A percentile compares a stretch with the other conserved stretches of the same genome.
Conservation (phyloP, 129 eudicot genomes). For the Oenanthe sinensis region DNA sequence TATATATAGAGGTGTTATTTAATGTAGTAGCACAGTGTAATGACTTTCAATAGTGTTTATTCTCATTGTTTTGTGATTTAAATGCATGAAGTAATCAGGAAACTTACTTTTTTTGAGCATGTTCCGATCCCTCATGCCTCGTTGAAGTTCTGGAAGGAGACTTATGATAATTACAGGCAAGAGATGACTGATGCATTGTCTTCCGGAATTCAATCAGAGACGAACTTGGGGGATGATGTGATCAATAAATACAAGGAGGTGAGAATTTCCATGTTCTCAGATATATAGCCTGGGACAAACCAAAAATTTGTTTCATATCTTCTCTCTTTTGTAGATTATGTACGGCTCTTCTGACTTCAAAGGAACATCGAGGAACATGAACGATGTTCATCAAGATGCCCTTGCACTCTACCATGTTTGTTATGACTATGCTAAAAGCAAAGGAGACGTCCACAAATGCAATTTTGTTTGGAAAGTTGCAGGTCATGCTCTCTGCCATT, state of each 20-base stretch:
- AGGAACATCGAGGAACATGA: constrained; percentile 28
- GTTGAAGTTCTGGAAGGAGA: constrained; percentile 27
- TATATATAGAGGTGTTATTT: not conserved
- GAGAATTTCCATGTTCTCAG: not conserved
- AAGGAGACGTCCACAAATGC: constrained; percentile 32
- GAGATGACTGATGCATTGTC: constrained; percentile 43
- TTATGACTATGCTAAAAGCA: constrained; percentile 38
- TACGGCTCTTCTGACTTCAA: constrained; percentile 44
- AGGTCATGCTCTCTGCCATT: constrained; percentile 57
- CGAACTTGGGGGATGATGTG: constrained; percentile 29
- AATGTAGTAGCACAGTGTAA: not conserved
- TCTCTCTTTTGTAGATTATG: constrained; percentile 29
- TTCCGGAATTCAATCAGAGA: constrained; percentile 23
- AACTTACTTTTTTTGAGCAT: constrained; percentile 36
- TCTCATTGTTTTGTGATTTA: not conserved
- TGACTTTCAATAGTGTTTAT: not conserved
- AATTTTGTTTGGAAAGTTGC: constrained; percentile 82
- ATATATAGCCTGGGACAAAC: not conserved
- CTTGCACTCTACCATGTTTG: constrained; percentile 48
- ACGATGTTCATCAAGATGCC: constrained; percentile 45
- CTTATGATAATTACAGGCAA: constrained; percentile 29
- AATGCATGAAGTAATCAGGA: constrained; percentile 37
- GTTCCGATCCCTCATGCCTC: constrained; percentile 32
- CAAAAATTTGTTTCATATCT: not conserved
- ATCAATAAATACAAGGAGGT: constrained; percentile 57